These are phyloP conservation scores for Colletotrichum sp. DNA, from an alignment of 2,329 filamentous ascomycete species.

Conservation along the genomic window DNA sequence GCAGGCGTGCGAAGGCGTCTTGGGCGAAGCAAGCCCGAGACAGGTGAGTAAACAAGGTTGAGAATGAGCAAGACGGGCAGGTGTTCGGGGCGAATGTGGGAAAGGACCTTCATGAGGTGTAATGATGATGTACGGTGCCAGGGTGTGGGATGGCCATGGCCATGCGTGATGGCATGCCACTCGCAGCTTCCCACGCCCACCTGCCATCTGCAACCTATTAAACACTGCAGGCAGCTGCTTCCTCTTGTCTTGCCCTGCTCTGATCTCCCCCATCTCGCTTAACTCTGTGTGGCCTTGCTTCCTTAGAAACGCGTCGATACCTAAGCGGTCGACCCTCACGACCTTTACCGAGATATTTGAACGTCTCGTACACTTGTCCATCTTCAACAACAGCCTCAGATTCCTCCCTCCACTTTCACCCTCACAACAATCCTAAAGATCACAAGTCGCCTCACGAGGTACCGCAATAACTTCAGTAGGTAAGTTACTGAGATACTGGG, in stretches of 20 bases:
- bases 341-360: not conserved
- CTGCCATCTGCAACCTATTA: not conserved
- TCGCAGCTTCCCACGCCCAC: not conserved
- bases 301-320: not conserved
- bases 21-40: not conserved
- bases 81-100: not conserved
- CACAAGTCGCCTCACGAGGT: not conserved
- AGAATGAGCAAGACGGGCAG: not conserved
- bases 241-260: not conserved
- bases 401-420: not conserved
- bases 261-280: not conserved
- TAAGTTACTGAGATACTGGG: not conserved
- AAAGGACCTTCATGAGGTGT: not conserved
- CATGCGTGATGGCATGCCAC: not conserved
- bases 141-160: not conserved
- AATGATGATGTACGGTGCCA: not conserved
- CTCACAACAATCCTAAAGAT: not conserved
- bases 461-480: not conserved
- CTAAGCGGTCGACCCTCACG: not conserved
- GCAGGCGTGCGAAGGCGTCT: not conserved
- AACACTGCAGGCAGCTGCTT: not conserved
- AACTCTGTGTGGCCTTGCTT: not conserved
- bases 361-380: not conserved
- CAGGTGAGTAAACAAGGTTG: not conserved
- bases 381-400: not conserved